These are phyloP conservation scores for Jacaranda mimosifolia DNA, from an alignment of 257 asterid genomes.

Conservation along the genomic window DNA sequence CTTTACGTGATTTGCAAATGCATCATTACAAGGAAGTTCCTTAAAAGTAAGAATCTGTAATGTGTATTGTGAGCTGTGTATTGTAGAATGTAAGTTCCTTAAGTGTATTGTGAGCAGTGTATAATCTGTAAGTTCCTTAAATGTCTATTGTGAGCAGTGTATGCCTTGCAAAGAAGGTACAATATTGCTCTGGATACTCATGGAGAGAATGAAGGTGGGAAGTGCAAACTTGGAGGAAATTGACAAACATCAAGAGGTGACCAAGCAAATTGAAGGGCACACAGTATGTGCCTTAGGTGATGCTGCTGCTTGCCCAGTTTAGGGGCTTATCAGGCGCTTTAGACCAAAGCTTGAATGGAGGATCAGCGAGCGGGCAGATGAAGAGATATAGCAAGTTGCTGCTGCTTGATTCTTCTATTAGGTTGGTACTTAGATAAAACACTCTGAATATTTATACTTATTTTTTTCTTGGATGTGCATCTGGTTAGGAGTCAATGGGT, in stretches of 20 bases:
- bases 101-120: no score
- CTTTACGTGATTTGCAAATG: no score
- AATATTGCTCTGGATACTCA: constrained; percentile 98
- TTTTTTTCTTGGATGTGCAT: background rate
- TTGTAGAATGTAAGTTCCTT: no score
- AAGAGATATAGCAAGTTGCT: constrained; percentile 82
- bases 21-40: no score
- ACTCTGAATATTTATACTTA: background rate
- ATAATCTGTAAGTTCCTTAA: no score
- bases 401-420: constrained; percentile 64
- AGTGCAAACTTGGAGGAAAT: constrained; percentile 96
- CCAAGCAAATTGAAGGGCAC: constrained; percentile 99
- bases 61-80: no score
- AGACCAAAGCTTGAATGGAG: constrained; percentile 96
- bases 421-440: constrained; percentile 43
- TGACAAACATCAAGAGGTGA: constrained; percentile 98
- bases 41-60: no score
- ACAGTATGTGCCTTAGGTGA: constrained; percentile 98
- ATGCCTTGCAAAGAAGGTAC: constrained; percentile 99
- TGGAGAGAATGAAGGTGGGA: constrained; percentile 99
- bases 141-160: constrained; percentile 97
- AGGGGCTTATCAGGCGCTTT: constrained; percentile 97
- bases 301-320: constrained; percentile 99
- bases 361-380: constrained; percentile 88
- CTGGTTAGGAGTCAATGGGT: background rate